Conservation (phyloP, 139 green algal species). For the Chlamydomonas sphaeroides region DNA sequence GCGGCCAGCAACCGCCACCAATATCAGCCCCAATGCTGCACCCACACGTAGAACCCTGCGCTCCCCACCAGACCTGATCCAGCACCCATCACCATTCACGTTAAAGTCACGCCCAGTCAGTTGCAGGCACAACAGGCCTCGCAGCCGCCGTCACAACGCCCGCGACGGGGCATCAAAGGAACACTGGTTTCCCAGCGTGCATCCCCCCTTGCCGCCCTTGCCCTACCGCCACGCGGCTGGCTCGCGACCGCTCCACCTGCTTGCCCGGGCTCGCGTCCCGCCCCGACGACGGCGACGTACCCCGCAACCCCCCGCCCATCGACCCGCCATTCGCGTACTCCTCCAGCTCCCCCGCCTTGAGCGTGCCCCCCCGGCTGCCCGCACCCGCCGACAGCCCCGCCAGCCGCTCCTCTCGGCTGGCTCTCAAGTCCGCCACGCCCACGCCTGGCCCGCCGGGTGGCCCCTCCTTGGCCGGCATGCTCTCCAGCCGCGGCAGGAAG, state of each 20-base stretch:
- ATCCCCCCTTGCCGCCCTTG: background rate
- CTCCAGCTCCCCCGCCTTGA: slow-evolving; percentile 12
- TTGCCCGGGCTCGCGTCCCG: slow-evolving; percentile 20
- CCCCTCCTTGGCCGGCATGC: slow-evolving; percentile 7
- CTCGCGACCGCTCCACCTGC: slow-evolving; percentile 21
- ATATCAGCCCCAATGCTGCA: too few relatives aligned
- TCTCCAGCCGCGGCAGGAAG: slow-evolving; percentile 55
- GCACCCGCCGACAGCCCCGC: background rate
- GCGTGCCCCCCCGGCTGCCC: background rate
- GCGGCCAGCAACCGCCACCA: too few relatives aligned
- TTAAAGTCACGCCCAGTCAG: too few relatives aligned
- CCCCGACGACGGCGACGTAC: background rate
- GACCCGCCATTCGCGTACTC: slow-evolving; percentile 7
- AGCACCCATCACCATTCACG: too few relatives aligned
- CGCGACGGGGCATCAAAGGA: slow-evolving; percentile 11
- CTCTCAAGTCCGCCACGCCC: slow-evolving; percentile 39
- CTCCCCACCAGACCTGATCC: too few relatives aligned
- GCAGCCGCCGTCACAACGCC: too few relatives aligned
- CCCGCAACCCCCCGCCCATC: background rate
- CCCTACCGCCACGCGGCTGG: background rate
- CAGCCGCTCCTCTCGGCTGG: slow-evolving; percentile 30
- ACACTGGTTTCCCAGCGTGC: slow-evolving; percentile 2
- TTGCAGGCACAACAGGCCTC: too few relatives aligned
- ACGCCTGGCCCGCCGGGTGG: slow-evolving; percentile 41
- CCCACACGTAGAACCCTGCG: too few relatives aligned